These are phyloP conservation scores for Neonectria neomacrospora DNA, from an alignment of 2,329 filamentous ascomycete genomes.

Conservation along the genomic window DNA sequence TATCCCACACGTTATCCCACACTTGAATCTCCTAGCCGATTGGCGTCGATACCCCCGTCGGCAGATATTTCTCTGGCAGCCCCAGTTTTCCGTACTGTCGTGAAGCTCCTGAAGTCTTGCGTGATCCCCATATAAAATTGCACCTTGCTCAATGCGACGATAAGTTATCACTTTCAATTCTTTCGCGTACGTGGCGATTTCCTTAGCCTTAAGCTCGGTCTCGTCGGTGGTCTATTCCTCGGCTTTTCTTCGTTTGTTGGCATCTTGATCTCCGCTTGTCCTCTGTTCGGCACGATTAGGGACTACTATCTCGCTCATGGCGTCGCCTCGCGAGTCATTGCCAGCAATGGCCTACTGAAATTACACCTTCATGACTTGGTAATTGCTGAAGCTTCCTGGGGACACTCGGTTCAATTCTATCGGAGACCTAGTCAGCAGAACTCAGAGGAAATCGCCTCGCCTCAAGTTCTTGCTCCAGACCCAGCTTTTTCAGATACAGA, in stretches of 20 bases:
- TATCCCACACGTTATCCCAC: constrained; percentile 8
- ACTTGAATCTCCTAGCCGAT: not conserved
- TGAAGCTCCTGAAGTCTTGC: not conserved
- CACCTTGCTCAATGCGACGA: constrained; percentile 3
- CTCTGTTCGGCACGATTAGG: not conserved
- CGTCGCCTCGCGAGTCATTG: not conserved
- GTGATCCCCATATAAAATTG: constrained; percentile 13
- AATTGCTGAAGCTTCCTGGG: not conserved
- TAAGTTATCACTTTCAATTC: not conserved
- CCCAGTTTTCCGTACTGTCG: not conserved
- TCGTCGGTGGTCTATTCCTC: not conserved
- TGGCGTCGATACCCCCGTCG: not conserved
- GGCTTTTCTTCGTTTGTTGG: not conserved
- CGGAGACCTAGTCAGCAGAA: too few species aligned
- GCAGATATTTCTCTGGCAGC: not conserved
- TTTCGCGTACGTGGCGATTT: not conserved
- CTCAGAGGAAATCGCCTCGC: too few species aligned
- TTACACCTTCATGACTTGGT: not conserved
- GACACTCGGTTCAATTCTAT: not conserved
- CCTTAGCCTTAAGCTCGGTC: not conserved
- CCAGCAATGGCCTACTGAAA: not conserved
- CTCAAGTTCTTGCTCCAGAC: not conserved
- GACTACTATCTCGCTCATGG: not conserved
- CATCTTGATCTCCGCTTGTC: not conserved
- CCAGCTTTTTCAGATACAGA: not conserved